Base-by-base conservation (phyloP, 495 filamentous ascomycete species). In the Daldinia childiae region DNA sequence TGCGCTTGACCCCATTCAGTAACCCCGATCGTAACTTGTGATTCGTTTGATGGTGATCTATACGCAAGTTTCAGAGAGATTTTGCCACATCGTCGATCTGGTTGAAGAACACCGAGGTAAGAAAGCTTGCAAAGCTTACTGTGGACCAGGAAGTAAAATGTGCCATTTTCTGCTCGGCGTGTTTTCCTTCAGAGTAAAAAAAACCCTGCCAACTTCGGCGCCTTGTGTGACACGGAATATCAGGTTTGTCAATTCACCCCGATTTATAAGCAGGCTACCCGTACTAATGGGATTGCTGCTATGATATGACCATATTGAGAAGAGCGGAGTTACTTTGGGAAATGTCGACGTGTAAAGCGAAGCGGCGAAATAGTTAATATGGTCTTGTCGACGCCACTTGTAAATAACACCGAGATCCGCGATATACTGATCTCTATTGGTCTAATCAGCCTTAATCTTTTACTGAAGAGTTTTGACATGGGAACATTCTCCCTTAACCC, bases 381-480 rank as follows among this genome's bases (percentile, higher is more conserved):
- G 57, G 39, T 24, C 21, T 11, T 50, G 39, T 52, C 12, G 34
- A 64, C 50, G 24, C 59, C 56, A 30, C 15, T 29, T 30, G 43
- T 11, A 52, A 41, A 34, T 19, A 30, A 15, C 14, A 34, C 29
- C 38, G 21, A 58, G 58, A 62, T 51, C 52, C 30, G 15, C 29
- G 36, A 27, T 27, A 50, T 19, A 55, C 48, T 14, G 54, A 62
- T 58, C 48, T 39, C 69, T 58, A 64, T 59, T 62, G 56, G 64
- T 38, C 55, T 50, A 61, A 60, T 66, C 41, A 69, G 61, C 65
- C 61, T 73, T 57, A 27, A 56, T 30, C 62, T 30, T 30, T 51
- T 30, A n/a, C 57, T 61, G 19, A 48, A 48, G 60, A 52, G 48
- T 61, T 52, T 52, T 38, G 39, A 50, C 61, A 60, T 43, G 43